Conservation (phyloP, 2,329 filamentous ascomycete species). For the Pseudopithomyces maydicus region DNA sequence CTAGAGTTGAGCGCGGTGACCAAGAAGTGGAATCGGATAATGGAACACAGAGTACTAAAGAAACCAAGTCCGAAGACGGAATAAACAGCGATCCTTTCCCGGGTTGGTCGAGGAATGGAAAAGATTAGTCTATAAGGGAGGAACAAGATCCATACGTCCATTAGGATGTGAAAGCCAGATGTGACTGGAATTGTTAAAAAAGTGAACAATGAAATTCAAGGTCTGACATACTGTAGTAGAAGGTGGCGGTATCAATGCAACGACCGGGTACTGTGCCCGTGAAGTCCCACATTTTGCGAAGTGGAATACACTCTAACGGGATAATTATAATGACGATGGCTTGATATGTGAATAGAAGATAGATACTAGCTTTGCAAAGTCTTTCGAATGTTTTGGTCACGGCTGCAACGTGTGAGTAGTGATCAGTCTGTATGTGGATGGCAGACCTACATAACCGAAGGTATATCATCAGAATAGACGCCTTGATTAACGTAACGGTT, state of each 20-base stretch:
- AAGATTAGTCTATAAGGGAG: conserved; percentile 85
- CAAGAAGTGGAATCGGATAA: conserved; percentile 58
- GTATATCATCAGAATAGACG: conserved; percentile 41
- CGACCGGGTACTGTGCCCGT: conserved; percentile 26
- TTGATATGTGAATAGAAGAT: conserved; percentile 20
- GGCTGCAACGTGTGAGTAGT: conserved; percentile 15
- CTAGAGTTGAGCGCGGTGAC: conserved; percentile 43
- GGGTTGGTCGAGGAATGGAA: conserved; percentile 76
- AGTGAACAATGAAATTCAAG: background rate
- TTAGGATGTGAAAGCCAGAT: conserved; percentile 83
- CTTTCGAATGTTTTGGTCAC: conserved; percentile 25
- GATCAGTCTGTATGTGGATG: background rate
- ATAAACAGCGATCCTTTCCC: conserved; percentile 83
- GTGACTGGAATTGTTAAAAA: conserved; percentile 21
- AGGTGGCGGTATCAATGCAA: conserved; percentile 36
- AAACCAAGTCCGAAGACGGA: conserved; percentile 82
- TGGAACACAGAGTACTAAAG: conserved; percentile 86
- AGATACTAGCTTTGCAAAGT: conserved; percentile 31
- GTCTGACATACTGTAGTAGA: conserved; percentile 30
- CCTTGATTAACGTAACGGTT: conserved; percentile 32
- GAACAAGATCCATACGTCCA: conserved; percentile 81
- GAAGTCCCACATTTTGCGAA: conserved; percentile 38
- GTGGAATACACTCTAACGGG: conserved; percentile 32
- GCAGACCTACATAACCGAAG: conserved; percentile 32
- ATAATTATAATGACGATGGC: conserved; percentile 29